Evolutionary conservation across 176 grass and related monocot genomes (phyloP).

Genomic region (Pharus latifolius): DNA sequence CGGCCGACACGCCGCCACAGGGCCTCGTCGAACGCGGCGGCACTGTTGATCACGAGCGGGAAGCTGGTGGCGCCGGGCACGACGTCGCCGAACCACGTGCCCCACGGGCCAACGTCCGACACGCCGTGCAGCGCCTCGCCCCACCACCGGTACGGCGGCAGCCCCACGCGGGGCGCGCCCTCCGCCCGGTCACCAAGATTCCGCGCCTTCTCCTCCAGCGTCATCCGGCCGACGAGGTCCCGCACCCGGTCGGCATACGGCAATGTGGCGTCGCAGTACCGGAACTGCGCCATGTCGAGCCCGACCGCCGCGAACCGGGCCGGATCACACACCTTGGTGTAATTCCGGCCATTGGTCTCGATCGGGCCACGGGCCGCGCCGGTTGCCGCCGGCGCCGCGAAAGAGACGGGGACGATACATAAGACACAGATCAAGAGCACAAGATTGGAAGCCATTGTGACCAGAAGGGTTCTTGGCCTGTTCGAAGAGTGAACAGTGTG

Average conservation of each 20-base stretch:
- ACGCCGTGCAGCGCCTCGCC: constrained; percentile 62
- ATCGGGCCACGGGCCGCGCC: constrained; percentile 36
- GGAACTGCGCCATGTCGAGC: constrained; percentile 15
- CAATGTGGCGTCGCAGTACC: constrained; percentile 38
- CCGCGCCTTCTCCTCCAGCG: constrained; percentile 40
- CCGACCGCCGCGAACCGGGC: constrained; percentile 28
- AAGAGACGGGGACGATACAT: constrained; percentile 1
- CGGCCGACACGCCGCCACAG: constrained; percentile 38
- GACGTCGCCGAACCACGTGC: constrained; percentile 41
- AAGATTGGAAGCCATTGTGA: constrained; percentile 29
- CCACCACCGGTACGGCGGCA: constrained; percentile 48
- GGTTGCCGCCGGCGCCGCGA: not conserved
- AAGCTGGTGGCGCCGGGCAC: constrained; percentile 58
- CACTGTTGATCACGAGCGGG: constrained; percentile 42
- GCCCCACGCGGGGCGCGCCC: constrained; percentile 19
- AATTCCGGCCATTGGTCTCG: constrained; percentile 33
- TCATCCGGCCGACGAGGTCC: constrained; percentile 30
- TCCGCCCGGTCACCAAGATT: constrained; percentile 32
- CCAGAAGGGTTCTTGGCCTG: not conserved
- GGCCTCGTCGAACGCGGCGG: constrained; percentile 39
- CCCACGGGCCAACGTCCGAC: constrained; percentile 12
- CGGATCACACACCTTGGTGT: constrained; percentile 50
- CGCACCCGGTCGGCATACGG: constrained; percentile 26
- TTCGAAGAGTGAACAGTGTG: not conserved
- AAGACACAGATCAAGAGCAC: not conserved